Evolutionary conservation across 2,329 filamentous ascomycete genomes (phyloP), one percentile per base, ranked within the genome.

Genomic region (Fusarium piperis): DNA sequence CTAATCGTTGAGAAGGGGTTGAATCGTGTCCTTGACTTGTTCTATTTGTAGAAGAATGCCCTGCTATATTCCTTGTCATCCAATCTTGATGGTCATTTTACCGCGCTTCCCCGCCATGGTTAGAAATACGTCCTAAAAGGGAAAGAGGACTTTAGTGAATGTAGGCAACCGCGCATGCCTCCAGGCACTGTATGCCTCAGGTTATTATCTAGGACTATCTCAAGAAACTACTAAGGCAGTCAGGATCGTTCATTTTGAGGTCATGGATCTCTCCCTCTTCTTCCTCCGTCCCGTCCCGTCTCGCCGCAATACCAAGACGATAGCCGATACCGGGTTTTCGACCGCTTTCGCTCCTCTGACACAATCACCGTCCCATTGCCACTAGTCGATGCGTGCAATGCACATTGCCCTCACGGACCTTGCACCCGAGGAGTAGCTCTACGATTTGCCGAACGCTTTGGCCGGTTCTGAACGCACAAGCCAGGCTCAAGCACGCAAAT

Each of bases 111-210:
- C 13, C 18, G 41, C 18, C 23, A 44, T 46, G 12, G 30, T 38
- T 32, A 36, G 32, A 48, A 60, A 64, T 66, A 71, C 66, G 66
- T 62, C 74, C 70, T 56, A 70, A 73, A 76, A 60, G 30, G 74
- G 73, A 74, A 75, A 75, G 65, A 73, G 70, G 33, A 72, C 74
- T 72, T 76, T 36, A 46, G 60, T 62, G 30, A 65, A 67, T 51
- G 62, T 41, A 74, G 66, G 64, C 62, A 74, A 68, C 65, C 59
- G 58, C 64, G 64, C 57, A 53, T 59, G 39, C 67, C 57, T 59
- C 39, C 23, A 28, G 44, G 16, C 10, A n/a, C 26, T 51, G 44
- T 18, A 30, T 75, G 74, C 74, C 72, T 76, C 68, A 76, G 74
- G 74, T 75, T 44, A 65, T 66, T 62, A 70, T 62, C 70, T 60